A percentile compares a stretch with the other conserved stretches of the same genome.
Conservation (phyloP, 345 rosid species). For the Gossypium rotundifolium region DNA sequence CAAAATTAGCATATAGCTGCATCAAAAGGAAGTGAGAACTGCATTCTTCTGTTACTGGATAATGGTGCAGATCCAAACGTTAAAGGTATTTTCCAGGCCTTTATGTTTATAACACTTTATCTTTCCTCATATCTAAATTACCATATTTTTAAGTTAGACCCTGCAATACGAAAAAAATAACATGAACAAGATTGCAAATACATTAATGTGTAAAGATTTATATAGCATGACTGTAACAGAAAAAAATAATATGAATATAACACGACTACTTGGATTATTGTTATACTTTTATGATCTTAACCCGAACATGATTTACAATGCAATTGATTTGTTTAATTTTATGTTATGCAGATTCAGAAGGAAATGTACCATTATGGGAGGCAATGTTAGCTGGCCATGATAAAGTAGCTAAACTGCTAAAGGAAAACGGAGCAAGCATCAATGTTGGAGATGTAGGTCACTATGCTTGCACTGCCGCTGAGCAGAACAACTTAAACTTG, state of each 20-base stretch:
- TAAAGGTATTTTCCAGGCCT: constrained; percentile 44
- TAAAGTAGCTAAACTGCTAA: constrained; percentile 38
- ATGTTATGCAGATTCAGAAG: constrained; percentile 52
- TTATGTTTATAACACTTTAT: neutral
- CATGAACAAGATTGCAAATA: neutral
- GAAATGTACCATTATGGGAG: constrained; percentile 78
- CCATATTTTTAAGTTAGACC: neutral
- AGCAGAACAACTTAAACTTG: constrained; percentile 54
- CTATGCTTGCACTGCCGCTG: constrained; percentile 68
- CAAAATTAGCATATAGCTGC: constrained; percentile 76
- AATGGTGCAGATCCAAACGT: constrained; percentile 57
- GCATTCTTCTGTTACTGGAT: constrained; percentile 64
- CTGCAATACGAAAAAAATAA: no score
- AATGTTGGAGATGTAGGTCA: constrained; percentile 62
- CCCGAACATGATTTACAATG: neutral
- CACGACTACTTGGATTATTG: neutral
- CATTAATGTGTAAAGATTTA: neutral
- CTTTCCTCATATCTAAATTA: neutral
- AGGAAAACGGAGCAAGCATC: constrained; percentile 41
- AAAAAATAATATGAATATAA: neutral
- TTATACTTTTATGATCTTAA: neutral
- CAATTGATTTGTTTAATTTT: neutral
- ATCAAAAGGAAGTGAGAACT: constrained; percentile 64
- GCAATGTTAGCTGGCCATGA: constrained; percentile 66
- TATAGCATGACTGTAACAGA: neutral